Conservation (phyloP, 2,329 filamentous ascomycete genomes). For the Apiospora arundinis region DNA sequence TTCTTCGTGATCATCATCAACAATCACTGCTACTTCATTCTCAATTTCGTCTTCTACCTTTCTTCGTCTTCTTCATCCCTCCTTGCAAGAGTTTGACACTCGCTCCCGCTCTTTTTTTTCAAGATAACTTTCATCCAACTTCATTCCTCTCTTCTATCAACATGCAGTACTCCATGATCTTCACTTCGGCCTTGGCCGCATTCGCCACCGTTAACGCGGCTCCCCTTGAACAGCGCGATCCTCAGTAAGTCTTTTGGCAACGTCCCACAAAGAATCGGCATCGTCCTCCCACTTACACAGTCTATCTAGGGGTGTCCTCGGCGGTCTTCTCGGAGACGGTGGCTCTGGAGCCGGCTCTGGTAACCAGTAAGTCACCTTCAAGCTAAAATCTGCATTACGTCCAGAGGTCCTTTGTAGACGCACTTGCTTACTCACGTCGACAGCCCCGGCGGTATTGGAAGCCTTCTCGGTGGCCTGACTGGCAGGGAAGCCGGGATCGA, state of each 20-base stretch:
- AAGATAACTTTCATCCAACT: background rate
- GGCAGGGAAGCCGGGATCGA: background rate
- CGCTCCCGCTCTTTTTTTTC: background rate
- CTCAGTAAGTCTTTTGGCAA: background rate
- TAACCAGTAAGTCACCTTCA: background rate
- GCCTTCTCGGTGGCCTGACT: conserved; percentile 1
- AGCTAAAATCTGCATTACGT: background rate
- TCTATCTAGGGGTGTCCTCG: background rate
- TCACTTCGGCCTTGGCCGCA: background rate
- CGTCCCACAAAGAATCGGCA: background rate
- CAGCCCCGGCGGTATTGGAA: background rate
- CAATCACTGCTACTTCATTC: background rate
- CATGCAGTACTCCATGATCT: conserved; percentile 14
- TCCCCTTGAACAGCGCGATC: background rate
- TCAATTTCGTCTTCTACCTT: background rate
- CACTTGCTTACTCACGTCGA: too few relatives aligned
- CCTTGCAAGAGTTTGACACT: background rate
- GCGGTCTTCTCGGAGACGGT: conserved; percentile 12
- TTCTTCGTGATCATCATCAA: background rate
- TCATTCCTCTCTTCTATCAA: background rate
- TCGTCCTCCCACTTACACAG: background rate
- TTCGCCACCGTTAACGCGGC: conserved; percentile 4
- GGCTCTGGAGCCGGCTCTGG: background rate
- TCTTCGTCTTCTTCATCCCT: background rate
- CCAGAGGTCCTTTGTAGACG: background rate